phyloP scores from a whole-genome alignment of 1,284 basidiomycete genomes.

The Thelephora terrestris region DNA sequence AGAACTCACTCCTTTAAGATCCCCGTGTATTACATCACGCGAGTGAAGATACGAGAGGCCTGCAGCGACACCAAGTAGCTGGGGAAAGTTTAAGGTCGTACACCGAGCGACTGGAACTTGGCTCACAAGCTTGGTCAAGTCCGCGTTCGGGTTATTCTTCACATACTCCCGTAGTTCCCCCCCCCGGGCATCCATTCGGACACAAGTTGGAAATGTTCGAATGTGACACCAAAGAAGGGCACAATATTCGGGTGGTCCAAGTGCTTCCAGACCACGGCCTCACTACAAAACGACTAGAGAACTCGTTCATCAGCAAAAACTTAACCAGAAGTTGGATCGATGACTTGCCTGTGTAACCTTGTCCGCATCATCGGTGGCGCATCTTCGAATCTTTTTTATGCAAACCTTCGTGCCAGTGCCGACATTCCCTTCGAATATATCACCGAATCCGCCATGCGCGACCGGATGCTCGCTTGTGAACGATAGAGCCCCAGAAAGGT shows the following conservation, averaged over 20 bases:
- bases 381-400: not conserved
- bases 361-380: not conserved
- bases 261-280: slow-evolving; percentile 5
- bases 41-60: slow-evolving; percentile 6
- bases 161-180: not conserved
- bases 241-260: no score
- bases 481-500: not conserved
- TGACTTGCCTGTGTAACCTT: not conserved
- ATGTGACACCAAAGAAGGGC: slow-evolving; percentile 1
- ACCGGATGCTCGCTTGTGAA: not conserved
- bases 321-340: not conserved
- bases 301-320: not conserved
- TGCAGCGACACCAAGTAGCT: slow-evolving; percentile 5
- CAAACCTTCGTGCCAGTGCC: not conserved
- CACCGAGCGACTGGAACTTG: not conserved
- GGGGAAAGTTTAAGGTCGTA: not conserved
- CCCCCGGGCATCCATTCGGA: not conserved
- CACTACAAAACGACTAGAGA: not conserved
- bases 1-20: slow-evolving; percentile 6
- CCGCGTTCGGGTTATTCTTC: not conserved
- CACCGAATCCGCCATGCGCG: not conserved
- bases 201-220: not conserved
- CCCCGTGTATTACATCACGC: slow-evolving; percentile 4
- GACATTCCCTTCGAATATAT: not conserved
- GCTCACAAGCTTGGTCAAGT: not conserved